Percentiles rank a stretch among this genome's conserved stretches.
These are phyloP conservation scores for Paracorniculantispora psalliotae DNA, from an alignment of 2,329 filamentous ascomycete genomes.

Conservation along the genomic window DNA sequence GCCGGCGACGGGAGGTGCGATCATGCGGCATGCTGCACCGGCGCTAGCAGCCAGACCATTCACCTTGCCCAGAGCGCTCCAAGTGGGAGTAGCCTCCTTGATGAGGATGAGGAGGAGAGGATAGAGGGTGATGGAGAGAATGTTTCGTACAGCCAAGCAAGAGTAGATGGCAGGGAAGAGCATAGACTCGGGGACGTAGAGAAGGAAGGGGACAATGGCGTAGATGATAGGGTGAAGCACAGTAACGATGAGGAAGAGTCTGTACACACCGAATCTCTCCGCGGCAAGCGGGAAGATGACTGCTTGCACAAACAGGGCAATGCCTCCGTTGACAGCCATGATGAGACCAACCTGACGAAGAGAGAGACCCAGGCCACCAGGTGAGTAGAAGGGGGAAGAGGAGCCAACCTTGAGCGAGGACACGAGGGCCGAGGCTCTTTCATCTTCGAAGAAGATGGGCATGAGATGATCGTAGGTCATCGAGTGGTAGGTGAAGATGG, in stretches of 20 bases:
- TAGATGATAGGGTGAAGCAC: constrained; percentile 59
- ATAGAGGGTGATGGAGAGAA: constrained; percentile 60
- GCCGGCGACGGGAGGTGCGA: constrained; percentile 60
- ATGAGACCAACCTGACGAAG: constrained; percentile 58
- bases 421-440: constrained; percentile 40
- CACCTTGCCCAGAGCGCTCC: constrained; percentile 55
- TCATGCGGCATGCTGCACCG: constrained; percentile 61
- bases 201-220: constrained; percentile 52
- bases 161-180: constrained; percentile 55
- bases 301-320: constrained; percentile 55
- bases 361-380: constrained; percentile 59
- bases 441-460: constrained; percentile 88
- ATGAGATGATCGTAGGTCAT: constrained; percentile 93
- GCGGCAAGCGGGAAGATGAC: constrained; percentile 58
- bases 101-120: constrained; percentile 62
- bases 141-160: constrained; percentile 53
- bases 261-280: constrained; percentile 53
- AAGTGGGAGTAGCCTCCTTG: constrained; percentile 59
- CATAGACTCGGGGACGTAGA: constrained; percentile 47
- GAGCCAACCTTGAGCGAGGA: constrained; percentile 26
- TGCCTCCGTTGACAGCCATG: constrained; percentile 54
- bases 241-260: constrained; percentile 53
- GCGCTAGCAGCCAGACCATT: constrained; percentile 63
- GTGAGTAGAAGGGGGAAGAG: constrained; percentile 48
- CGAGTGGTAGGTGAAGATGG: constrained; percentile 89